phyloP scores from a whole-genome alignment of 352 stramenopile species.

The Pythium plurisporium region DNA sequence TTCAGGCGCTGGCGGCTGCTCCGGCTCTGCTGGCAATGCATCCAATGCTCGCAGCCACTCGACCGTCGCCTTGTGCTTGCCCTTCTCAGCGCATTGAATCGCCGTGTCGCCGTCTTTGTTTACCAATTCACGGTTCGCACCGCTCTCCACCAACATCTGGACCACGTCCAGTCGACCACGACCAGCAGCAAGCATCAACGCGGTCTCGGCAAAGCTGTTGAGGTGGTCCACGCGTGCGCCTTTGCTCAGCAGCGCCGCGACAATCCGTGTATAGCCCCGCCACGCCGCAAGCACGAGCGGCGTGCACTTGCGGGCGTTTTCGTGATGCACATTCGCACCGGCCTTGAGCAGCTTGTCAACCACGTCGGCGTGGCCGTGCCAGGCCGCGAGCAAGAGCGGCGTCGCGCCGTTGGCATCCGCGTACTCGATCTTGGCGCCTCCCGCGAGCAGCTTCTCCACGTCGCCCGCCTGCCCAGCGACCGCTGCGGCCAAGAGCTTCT shows the following conservation, averaged over 20 bases:
- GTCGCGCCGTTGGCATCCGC: neutral
- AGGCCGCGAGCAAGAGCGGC: neutral
- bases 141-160: neutral
- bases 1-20: neutral
- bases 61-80: neutral
- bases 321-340: conserved; percentile 1
- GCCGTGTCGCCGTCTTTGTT: conserved; percentile 4
- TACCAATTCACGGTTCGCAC: neutral
- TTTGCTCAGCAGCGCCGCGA: neutral
- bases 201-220: neutral
- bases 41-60: neutral
- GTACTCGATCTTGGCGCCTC: conserved; percentile 1
- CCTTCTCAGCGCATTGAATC: neutral
- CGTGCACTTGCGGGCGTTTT: neutral
- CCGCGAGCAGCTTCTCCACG: conserved; percentile 1
- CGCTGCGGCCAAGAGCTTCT: neutral
- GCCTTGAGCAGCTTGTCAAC: neutral
- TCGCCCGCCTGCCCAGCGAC: neutral
- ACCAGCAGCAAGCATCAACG: conserved; percentile 1
- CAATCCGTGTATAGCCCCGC: neutral
- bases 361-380: neutral
- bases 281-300: neutral
- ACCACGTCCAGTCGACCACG: neutral
- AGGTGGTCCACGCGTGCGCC: neutral
- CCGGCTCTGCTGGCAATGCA: neutral